These are phyloP conservation scores for Talaromyces sp. DNA, from an alignment of 2,329 filamentous ascomycete genomes.

Conservation along the genomic window DNA sequence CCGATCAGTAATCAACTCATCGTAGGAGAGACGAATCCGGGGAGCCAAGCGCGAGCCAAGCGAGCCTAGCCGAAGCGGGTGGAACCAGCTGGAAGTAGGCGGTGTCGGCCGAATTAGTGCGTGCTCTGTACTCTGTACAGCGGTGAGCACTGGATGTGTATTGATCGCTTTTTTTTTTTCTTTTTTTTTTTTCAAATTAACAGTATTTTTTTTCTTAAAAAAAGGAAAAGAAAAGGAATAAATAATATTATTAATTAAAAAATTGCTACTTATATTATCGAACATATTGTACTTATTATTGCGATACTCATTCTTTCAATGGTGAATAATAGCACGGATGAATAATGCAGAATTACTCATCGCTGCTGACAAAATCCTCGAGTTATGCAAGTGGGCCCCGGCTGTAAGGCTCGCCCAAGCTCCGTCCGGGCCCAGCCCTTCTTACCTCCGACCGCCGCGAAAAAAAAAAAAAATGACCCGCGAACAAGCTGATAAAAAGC, in stretches of 20 bases:
- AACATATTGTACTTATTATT: neutral
- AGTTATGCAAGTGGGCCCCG: neutral
- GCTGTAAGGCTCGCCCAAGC: neutral
- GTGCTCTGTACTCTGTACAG: neutral
- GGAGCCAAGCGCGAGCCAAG: neutral
- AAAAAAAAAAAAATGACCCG: too few species aligned
- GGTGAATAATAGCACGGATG: too few species aligned
- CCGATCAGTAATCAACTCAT: too few species aligned
- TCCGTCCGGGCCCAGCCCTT: neutral
- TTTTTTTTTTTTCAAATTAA: too few species aligned
- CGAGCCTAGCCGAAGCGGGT: neutral
- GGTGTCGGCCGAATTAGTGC: neutral
- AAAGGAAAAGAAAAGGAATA: too few species aligned
- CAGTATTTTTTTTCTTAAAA: too few species aligned
- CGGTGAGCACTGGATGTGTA: neutral
- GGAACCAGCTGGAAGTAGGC: neutral
- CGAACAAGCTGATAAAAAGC: neutral
- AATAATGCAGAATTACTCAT: neutral
- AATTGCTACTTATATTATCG: neutral
- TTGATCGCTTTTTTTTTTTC: too few species aligned
- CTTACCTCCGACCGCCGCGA: neutral
- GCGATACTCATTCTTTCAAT: too few species aligned
- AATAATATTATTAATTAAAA: too few species aligned
- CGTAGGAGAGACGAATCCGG: neutral
- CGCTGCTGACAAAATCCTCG: neutral